Conservation (phyloP, 2,329 filamentous ascomycete species). For the Aspergillus quadrilineatus region DNA sequence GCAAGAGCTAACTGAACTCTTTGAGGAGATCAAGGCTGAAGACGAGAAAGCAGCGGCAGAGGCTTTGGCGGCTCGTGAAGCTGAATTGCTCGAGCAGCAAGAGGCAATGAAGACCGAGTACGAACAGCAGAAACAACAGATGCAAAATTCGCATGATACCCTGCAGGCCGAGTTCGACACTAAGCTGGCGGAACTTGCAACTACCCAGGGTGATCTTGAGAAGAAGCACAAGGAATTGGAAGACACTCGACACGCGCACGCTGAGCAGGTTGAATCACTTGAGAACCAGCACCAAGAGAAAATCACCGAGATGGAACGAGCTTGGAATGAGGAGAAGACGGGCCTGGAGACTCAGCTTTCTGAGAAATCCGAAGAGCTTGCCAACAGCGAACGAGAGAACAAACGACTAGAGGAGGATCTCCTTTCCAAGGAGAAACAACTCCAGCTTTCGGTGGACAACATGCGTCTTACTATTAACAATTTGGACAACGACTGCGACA, state of each 20-base stretch:
- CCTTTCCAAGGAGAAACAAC: slow-evolving; percentile 47
- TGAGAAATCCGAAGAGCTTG: slow-evolving; percentile 41
- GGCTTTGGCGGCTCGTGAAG: slow-evolving; percentile 38
- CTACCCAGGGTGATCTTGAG: slow-evolving; percentile 25
- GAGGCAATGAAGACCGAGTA: slow-evolving; percentile 35
- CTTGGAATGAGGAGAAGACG: slow-evolving; percentile 34
- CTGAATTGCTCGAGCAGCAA: slow-evolving; percentile 45
- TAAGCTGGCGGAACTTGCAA: slow-evolving; percentile 35
- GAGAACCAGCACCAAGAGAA: slow-evolving; percentile 27
- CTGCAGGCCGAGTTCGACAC: slow-evolving; percentile 40
- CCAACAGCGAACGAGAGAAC: slow-evolving; percentile 47
- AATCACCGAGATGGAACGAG: slow-evolving; percentile 28
- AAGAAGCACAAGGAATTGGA: slow-evolving; percentile 35
- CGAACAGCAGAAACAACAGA: slow-evolving; percentile 39
- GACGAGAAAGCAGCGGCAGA: slow-evolving; percentile 42
- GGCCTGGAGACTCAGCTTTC: slow-evolving; percentile 39
- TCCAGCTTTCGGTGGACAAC: slow-evolving; percentile 43
- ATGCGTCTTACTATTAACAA: slow-evolving; percentile 51
- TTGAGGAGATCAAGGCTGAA: slow-evolving; percentile 48
- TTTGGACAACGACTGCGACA: slow-evolving; percentile 52
- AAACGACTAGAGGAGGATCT: slow-evolving; percentile 47
- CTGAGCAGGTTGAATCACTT: slow-evolving; percentile 27
- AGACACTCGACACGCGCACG: slow-evolving; percentile 28
- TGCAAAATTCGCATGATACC: slow-evolving; percentile 37
- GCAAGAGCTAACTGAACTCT: slow-evolving; percentile 46